Base-by-base conservation (phyloP, 2,329 filamentous ascomycete genomes). In the Colletotrichum coccodes region DNA sequence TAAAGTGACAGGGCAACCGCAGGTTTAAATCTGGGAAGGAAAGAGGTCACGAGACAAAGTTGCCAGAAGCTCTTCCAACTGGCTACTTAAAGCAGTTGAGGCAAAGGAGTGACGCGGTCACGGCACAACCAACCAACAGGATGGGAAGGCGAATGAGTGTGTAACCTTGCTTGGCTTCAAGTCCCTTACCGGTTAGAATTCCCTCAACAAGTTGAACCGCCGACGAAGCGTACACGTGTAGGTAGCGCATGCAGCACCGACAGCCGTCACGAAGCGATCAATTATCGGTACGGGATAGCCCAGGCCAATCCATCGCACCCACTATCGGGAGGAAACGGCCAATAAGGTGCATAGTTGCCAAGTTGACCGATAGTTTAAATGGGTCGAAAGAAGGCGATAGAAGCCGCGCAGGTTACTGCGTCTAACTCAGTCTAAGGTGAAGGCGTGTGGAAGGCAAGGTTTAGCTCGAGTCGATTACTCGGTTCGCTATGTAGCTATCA, bases 31-130 rank as follows among this genome's bases (percentile, higher is more conserved):
- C 56, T 46, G 65, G 57, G 28, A 68, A 49, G 64, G 68, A 60
- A 70, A 60, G 36, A 32, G 54, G 68, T 70, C 68, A 70, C 64
- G 64, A 68, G 64, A 70, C 68, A 61, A 57, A 49, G 53, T 66
- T 69, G n/a, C 18, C 40, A 60, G 66, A 59, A 69, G 61, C 66
- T 66, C 64, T 60, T 46, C 38, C 36, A 64, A 64, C 61, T 49
- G 12, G n/a, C n/a, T n/a, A 53, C 8, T 38, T 44, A 53, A 49
- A 44, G 58, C 28, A 57, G 40, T 58, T 26, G 34, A 64, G 40
- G 61, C 53, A 42, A 50, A 38, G 34, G n/a, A 54, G 36, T 64
- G 64, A 47, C 60, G 52, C 53, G 52, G 49, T 40, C 23, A 59
- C 50, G 36, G 52, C 23, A 59, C 58, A 34, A 21, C 42, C 58